Evolutionary conservation across 805 yeast genomes (phyloP), one percentile per base, ranked within the genome.

Genomic region (Yarrowia phangngaensis): DNA sequence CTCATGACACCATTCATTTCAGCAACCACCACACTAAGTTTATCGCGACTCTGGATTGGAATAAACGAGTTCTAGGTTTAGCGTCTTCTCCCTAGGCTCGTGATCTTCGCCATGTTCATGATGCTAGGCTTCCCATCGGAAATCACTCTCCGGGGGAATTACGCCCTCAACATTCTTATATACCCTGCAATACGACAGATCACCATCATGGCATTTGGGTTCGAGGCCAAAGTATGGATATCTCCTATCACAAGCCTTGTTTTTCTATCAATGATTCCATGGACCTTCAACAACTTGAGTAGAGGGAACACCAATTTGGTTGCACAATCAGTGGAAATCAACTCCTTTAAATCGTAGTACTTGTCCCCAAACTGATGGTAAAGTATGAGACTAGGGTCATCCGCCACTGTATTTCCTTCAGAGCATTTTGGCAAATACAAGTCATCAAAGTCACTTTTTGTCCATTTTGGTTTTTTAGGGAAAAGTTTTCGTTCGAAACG

Each of bases 221-320:
- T 30, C n/a, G 30, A 12, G 3, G 43, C 43, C 17, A 35, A 6
- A 3, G 26, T 9, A 24, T 35, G 43, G n/a, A 35, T 17, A 17
- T 35, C 43, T 6, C 16, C 43, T 4, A 12, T 16, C 8, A 35
- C 13, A 12, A n/a, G 17, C 6, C 43, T 12, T 16, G 30, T 35
- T 30, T 35, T 35, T 2, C 30, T 6, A 17, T 35, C 43, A 35
- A 35, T 35, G 6, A 35, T 30, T 4, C 43, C 30, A 4, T 23
- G 11, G 1, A 30, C 16, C 23, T 35, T 35, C 7, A 35, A 22
- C 19, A 35, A 2, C 43, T 35, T 35, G 16, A 35, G 6, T 16
- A 35, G 9, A 15, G 43, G 43, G 14, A 24, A 24, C 43, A 35
- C 26, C 43, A 35, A 13, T 30, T 35, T 30, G 6, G 43, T 35